These are phyloP conservation scores for Aspergillus egyptiacus DNA, from an alignment of 495 filamentous ascomycete species.

Conservation along the genomic window DNA sequence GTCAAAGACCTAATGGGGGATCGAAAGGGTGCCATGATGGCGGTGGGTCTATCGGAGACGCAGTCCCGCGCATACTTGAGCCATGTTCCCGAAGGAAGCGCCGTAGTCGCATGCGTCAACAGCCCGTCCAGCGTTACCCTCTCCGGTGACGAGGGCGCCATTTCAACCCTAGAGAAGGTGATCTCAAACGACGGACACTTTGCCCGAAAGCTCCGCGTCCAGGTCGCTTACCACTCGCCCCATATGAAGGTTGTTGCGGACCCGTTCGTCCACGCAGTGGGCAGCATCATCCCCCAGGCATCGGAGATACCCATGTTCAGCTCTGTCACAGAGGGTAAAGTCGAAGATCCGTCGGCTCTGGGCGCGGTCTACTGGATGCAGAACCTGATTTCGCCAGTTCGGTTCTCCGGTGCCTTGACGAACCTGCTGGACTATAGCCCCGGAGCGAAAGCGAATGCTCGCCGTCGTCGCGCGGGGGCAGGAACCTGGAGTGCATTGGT, in stretches of 20 bases:
- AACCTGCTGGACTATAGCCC: neutral
- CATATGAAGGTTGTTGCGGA: constrained; percentile 1
- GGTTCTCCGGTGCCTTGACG: neutral
- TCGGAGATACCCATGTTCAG: constrained; percentile 2
- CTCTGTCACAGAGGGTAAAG: constrained; percentile 22
- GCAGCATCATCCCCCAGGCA: neutral
- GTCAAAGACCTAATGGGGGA: neutral
- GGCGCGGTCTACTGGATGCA: constrained; percentile 24
- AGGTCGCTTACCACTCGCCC: neutral
- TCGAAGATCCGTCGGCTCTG: constrained; percentile 9
- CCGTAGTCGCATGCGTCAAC: neutral
- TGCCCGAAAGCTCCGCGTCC: neutral
- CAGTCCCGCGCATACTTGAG: neutral
- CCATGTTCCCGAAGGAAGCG: neutral
- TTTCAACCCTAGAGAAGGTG: neutral
- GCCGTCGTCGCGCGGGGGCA: neutral
- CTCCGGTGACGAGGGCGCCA: constrained; percentile 11
- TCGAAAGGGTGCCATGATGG: constrained; percentile 26
- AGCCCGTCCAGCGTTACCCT: neutral
- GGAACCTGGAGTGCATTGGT: neutral
- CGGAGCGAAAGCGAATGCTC: neutral
- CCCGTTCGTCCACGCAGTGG: neutral
- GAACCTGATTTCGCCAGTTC: constrained; percentile 26
- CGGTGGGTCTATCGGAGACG: constrained; percentile 18
- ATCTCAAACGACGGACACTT: neutral